Base-by-base conservation (phyloP, 148 eudicot species). In the Bassia scoparia region DNA sequence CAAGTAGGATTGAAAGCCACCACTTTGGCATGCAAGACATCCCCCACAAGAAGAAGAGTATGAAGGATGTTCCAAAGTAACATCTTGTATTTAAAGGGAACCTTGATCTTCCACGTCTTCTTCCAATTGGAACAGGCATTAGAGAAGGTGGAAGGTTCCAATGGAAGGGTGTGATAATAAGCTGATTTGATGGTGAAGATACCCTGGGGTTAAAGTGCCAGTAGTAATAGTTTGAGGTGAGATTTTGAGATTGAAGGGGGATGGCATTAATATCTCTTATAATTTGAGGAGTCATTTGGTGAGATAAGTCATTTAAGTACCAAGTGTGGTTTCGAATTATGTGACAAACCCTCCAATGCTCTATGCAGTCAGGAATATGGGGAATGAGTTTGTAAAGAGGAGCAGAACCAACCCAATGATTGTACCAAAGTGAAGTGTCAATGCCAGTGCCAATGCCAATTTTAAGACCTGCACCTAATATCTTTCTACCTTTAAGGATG, bases 341-440 rank as follows among this genome's bases (percentile, higher is more conserved):
- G 0, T 20, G 11, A 20, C 8, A 2, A 9, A 24, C 27, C 3
- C 20, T 41, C 29, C 30, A 13, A 13, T 41, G 29, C 0, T 1
- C 30, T 20, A n/a, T 43, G 24, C 0, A 7, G 0, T 1, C 0
- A 9, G 52, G 49, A 2, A 43, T 23, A 3, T 2, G 0, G 1
- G 2, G 1, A 2, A 0, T 15, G 0, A n/a, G 0, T 1, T 4
- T 2, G 14, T 0, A 0, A 7, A 21, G 4, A n/a, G 37, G 37
- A 8, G 7, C 37, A 16, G 2, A 7, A 7, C 43, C 66, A 16
- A 61, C 66, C 55, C 55, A 48, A 4, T 48, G 33, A 20, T 27
- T 12, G 11, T 0, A 48, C 56, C 55, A 67, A 0, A 48, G 23
- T 2, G 55, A 66, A 13, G 53, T 66, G 26, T 24, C 21, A 16